Evolutionary conservation across 257 asterid genomes (phyloP).

Genomic region (Solanum tarapatanum): DNA sequence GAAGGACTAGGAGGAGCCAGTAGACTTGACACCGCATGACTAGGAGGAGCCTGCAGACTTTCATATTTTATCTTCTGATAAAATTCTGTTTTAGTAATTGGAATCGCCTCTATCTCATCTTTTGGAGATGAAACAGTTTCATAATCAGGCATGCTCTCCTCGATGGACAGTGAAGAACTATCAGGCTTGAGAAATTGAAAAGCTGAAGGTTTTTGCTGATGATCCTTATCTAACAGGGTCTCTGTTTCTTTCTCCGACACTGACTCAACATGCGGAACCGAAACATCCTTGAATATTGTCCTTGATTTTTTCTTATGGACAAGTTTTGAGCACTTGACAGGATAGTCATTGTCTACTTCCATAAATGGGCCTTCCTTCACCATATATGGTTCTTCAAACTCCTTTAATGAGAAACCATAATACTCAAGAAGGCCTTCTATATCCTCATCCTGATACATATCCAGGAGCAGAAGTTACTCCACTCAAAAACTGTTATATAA

Average conservation of each 20-base stretch:
- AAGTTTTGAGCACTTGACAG: constrained; percentile 78
- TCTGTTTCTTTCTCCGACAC: constrained; percentile 15
- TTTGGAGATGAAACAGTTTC: constrained; percentile 38
- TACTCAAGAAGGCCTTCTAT: constrained; percentile 65
- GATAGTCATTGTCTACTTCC: constrained; percentile 64
- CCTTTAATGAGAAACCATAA: constrained; percentile 71
- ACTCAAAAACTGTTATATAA: constrained; percentile 3
- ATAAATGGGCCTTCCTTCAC: constrained; percentile 74
- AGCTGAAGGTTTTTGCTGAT: constrained; percentile 19
- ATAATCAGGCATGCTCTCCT: constrained; percentile 46
- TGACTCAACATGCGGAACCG: constrained; percentile 31
- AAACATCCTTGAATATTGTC: constrained; percentile 50
- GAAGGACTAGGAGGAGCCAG: constrained; percentile 15
- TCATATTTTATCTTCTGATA: constrained; percentile 16
- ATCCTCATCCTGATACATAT: constrained; percentile 65
- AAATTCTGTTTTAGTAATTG: constrained; percentile 9
- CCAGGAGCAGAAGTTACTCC: constrained; percentile 1
- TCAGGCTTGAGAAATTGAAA: constrained; percentile 15
- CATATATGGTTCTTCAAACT: constrained; percentile 93
- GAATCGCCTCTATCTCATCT: constrained; percentile 13
- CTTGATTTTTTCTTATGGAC: constrained; percentile 66
- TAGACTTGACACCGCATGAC: constrained; percentile 14
- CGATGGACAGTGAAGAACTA: constrained; percentile 28
- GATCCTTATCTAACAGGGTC: constrained; percentile 16
- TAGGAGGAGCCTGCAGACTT: constrained; percentile 21